A percentile compares a stretch with the other conserved stretches of the same genome.
phyloP scores from a whole-genome alignment of 306 rosid genomes.

The Rosa multiflora region DNA sequence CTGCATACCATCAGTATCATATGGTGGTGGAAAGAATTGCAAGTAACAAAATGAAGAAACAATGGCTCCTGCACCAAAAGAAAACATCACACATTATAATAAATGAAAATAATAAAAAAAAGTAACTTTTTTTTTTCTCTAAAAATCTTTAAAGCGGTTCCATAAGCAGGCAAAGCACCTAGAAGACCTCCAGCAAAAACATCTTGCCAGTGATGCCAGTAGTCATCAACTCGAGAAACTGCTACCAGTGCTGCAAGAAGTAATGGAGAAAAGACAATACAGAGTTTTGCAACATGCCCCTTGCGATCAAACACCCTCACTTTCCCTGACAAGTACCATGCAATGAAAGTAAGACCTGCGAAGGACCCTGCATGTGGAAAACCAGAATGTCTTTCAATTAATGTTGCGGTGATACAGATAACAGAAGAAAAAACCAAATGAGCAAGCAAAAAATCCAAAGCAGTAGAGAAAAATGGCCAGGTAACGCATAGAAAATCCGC shows the following conservation, averaged over 20 bases:
- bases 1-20: conserved; percentile 68
- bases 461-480: not conserved
- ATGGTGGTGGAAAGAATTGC: conserved; percentile 95
- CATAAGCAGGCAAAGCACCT: conserved; percentile 36
- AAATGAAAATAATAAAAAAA: not conserved
- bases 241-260: conserved; percentile 73
- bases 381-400: conserved; percentile 15
- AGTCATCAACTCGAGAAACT: conserved; percentile 93
- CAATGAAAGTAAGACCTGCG: conserved; percentile 78
- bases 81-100: not conserved
- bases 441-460: conserved; percentile 3
- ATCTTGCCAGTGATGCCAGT: conserved; percentile 98
- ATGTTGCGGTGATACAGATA: conserved; percentile 21
- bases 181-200: conserved; percentile 82
- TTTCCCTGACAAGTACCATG: conserved; percentile 87
- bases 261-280: conserved; percentile 62
- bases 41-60: conserved; percentile 84
- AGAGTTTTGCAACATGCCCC: conserved; percentile 84
- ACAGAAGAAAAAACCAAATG: conserved; percentile 16
- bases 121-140: not conserved
- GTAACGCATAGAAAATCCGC: not conserved
- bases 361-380: conserved; percentile 74
- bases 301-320: conserved; percentile 69
- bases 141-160: not conserved
- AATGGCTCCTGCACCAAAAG: conserved; percentile 51